Percentiles rank a stretch among this genome's conserved stretches.
Conservation (phyloP, 2,329 filamentous ascomycete genomes). For the Leptoxyphium fumago region DNA sequence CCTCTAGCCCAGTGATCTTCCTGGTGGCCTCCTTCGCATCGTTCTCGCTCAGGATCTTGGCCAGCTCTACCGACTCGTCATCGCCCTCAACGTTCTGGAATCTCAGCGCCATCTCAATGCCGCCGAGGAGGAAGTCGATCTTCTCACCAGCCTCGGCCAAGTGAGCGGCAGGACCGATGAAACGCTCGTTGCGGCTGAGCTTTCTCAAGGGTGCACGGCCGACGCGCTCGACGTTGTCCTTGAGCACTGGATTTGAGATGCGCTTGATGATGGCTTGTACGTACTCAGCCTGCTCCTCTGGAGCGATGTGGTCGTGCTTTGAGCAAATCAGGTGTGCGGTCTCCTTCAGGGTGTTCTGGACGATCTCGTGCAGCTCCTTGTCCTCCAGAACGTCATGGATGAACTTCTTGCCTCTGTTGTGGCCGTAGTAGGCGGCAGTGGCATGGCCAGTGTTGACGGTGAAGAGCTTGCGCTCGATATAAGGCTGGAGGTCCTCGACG, state of each 20-base stretch:
- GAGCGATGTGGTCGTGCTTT: conserved; percentile 64
- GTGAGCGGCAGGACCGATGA: conserved; percentile 81
- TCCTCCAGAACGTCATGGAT: conserved; percentile 83
- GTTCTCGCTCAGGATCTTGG: conserved; percentile 67
- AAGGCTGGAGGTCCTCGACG: conserved; percentile 81
- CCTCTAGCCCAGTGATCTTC: conserved; percentile 69
- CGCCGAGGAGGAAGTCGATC: conserved; percentile 60
- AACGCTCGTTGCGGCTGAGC: conserved; percentile 86
- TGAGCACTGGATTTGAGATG: conserved; percentile 84
- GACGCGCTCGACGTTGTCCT: conserved; percentile 88
- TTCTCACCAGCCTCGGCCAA: conserved; percentile 67
- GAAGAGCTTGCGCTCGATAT: conserved; percentile 98
- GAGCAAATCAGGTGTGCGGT: conserved; percentile 72
- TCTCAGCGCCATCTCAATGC: conserved; percentile 79
- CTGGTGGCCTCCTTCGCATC: conserved; percentile 59
- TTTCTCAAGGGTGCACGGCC: conserved; percentile 90
- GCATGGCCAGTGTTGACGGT: conserved; percentile 98
- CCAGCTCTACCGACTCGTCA: conserved; percentile 74
- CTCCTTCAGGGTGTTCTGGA: conserved; percentile 67
- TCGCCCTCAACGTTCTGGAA: conserved; percentile 93
- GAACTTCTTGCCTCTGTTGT: conserved; percentile 70
- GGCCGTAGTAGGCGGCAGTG: conserved; percentile 88
- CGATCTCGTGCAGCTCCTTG: conserved; percentile 61
- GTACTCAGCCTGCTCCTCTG: conserved; percentile 67
- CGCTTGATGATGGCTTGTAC: conserved; percentile 83